Percentiles rank a stretch among this genome's conserved stretches.
Conservation (phyloP, 768 basidiomycete genomes). For the Collybia mongolica region DNA sequence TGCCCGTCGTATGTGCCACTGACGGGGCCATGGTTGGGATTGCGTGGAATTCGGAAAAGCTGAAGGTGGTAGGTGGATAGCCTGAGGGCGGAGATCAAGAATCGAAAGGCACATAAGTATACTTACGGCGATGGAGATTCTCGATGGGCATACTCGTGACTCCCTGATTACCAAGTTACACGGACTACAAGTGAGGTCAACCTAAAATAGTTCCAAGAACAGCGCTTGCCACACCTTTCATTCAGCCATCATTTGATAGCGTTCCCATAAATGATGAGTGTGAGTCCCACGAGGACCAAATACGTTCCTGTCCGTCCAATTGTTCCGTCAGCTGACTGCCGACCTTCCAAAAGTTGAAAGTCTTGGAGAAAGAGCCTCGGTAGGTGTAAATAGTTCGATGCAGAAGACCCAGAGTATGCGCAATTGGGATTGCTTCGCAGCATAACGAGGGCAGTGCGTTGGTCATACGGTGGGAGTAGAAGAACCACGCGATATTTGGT, state of each 20-base stretch:
- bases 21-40: conserved; percentile 15
- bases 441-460: background rate
- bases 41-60: conserved; percentile 24
- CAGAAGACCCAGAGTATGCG: background rate
- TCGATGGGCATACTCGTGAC: background rate
- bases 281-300: background rate
- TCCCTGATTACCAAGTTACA: background rate
- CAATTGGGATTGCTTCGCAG: background rate
- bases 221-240: background rate
- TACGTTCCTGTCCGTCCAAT: background rate
- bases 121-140: conserved; percentile 2
- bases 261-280: background rate
- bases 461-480: background rate
- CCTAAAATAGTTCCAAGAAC: background rate
- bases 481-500: background rate
- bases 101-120: conserved; percentile 12
- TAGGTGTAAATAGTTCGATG: background rate
- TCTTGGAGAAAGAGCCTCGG: background rate
- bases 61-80: conserved; percentile 19
- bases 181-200: background rate
- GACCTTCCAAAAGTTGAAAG: background rate
- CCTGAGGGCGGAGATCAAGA: conserved; percentile 22
- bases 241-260: conserved; percentile 6
- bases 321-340: background rate
- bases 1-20: conserved; percentile 7